Evolutionary conservation across 2,329 filamentous ascomycete genomes (phyloP), one percentile per base, ranked within the genome.

Genomic region (Alternaria angustiovoidea): DNA sequence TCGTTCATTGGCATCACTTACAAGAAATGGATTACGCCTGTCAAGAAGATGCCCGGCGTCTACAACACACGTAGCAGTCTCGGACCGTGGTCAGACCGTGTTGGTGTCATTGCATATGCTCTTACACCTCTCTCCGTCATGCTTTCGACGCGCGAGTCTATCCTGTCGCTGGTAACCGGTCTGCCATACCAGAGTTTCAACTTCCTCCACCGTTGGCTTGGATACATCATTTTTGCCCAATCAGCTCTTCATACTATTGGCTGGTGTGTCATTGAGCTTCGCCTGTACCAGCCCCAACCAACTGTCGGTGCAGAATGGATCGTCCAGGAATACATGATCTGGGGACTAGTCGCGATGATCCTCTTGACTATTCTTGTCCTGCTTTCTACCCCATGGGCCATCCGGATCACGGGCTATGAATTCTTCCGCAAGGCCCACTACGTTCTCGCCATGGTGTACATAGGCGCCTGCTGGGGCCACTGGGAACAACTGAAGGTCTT

Each of bases 351-450:
- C 2, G 91, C 90, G 8, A 87, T 91, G 80, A 80, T 85, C 5
- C 76, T 93, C 5, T 77, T 93, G 0, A 81, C 86, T 0, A 75
- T 91, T 14, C 77, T 93, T 1, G 85, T 88, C 59, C 71, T 88
- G 5, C 80, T 91, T 53, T 89, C 88, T 60, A 84, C 84, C 0
- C 81, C 82, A 12, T 83, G 82, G 73, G 88, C 83, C 1, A 90
- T 93, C 58, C 83, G 84, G 8, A 77, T 84, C 48, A 92, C 89
- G 0, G 91, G 91, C 3, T 92, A 94, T 75, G 91, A 93, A 69
- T 88, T 90, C 77, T 93, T 93, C 82, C 85, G 90, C 62, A 92
- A 92, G 73, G 80, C 86, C 0, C 91, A 93, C 73, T 92, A 92
- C 67, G 81, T 92, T 12, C 81, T 93, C 2, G 91, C 90, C 11